phyloP scores from a whole-genome alignment of 495 filamentous ascomycete genomes.

The Umbilicaria muhlenbergii region DNA sequence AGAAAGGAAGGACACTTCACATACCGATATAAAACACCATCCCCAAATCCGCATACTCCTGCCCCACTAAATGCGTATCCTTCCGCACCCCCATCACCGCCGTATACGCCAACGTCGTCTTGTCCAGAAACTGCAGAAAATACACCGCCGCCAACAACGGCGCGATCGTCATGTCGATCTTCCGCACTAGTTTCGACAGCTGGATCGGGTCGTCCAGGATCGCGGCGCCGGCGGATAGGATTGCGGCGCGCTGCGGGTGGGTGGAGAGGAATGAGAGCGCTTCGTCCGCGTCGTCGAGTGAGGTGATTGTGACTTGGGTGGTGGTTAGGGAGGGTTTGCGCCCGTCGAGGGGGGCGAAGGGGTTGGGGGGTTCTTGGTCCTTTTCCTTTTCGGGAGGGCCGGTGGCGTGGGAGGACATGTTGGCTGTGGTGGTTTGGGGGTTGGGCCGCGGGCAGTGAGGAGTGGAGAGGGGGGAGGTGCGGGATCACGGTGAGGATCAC shows the following conservation, averaged over 20 bases:
- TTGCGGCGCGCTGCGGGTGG: conserved; percentile 5
- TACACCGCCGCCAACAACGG: conserved; percentile 40
- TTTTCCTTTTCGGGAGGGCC: too few species aligned
- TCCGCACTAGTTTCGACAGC: conserved; percentile 16
- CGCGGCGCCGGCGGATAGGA: conserved; percentile 9
- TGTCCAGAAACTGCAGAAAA: conserved; percentile 60
- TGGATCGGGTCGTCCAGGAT: conserved; percentile 15
- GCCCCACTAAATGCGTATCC: conserved; percentile 37
- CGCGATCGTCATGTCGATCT: conserved; percentile 30
- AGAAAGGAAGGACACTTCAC: background rate
- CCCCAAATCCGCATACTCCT: conserved; percentile 19
- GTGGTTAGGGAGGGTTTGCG: conserved; percentile 10
- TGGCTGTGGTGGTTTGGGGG: too few species aligned
- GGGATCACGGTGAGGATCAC: too few species aligned
- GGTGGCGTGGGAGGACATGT: too few species aligned
- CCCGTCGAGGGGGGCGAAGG: conserved; percentile 15
- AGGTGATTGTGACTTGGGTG: conserved; percentile 1
- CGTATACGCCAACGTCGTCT: conserved; percentile 53
- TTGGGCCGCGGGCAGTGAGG: too few species aligned
- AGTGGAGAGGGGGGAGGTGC: too few species aligned
- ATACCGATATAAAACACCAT: conserved; percentile 18
- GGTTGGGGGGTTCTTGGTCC: conserved; percentile 1
- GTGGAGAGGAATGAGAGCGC: conserved; percentile 16
- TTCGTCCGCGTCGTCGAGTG: conserved; percentile 17
- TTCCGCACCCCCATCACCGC: conserved; percentile 51